Evolutionary conservation across 192 early-diverging fungal genomes (phyloP).

Genomic region (Coemansia sp.): DNA sequence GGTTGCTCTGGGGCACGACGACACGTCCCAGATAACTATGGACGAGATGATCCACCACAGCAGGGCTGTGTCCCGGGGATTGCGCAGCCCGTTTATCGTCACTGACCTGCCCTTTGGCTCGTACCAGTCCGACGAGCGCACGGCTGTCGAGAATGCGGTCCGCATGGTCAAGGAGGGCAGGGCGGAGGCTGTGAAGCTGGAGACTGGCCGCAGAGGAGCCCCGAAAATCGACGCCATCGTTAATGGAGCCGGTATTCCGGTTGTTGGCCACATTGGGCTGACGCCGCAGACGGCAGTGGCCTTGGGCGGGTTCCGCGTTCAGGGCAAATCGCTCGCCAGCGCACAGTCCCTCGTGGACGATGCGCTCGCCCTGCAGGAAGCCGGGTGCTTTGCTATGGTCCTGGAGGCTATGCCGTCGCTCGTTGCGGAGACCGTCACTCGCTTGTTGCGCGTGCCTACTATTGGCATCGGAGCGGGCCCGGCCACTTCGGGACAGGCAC

Average conservation of each 20-base stretch:
- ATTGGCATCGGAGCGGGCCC: constrained; percentile 97
- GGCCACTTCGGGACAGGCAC: constrained; percentile 87
- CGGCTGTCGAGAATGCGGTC: constrained; percentile 76
- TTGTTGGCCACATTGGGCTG: constrained; percentile 91
- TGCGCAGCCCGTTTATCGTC: constrained; percentile 73
- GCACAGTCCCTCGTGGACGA: constrained; percentile 79
- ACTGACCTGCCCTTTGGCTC: constrained; percentile 92
- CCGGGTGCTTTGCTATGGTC: constrained; percentile 88
- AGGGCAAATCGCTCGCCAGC: constrained; percentile 80
- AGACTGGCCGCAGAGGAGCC: constrained; percentile 87
- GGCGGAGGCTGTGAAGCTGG: constrained; percentile 93
- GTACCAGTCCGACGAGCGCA: constrained; percentile 74
- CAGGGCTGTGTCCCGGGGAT: constrained; percentile 81
- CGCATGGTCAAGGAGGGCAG: constrained; percentile 87
- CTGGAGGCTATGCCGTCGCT: constrained; percentile 89
- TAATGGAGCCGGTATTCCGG: constrained; percentile 81
- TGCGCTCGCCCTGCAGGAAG: constrained; percentile 83
- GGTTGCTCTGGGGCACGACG: constrained; percentile 89
- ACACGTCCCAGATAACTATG: constrained; percentile 81
- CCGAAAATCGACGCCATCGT: constrained; percentile 75
- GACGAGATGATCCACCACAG: constrained; percentile 98
- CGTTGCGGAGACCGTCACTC: constrained; percentile 86
- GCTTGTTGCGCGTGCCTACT: constrained; percentile 77
- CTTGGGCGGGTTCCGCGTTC: constrained; percentile 88
- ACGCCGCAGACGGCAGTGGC: constrained; percentile 89